phyloP scores from a whole-genome alignment of 2,329 filamentous ascomycete genomes.

The Penicillium palitans region DNA sequence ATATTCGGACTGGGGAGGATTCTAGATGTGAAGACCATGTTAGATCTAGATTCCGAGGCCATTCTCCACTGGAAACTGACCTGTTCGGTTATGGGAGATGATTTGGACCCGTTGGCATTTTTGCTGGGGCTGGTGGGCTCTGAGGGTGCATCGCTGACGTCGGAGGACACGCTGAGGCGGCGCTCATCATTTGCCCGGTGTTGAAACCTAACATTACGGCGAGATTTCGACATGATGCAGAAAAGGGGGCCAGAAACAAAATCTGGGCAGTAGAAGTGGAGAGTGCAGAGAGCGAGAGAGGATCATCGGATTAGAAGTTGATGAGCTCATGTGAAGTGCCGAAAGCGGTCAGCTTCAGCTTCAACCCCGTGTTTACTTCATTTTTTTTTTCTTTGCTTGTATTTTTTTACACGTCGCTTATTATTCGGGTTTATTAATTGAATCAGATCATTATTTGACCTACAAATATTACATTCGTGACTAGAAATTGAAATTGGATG shows the following conservation, averaged over 20 bases:
- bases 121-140: conserved; percentile 53
- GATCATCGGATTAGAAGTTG: conserved; percentile 23
- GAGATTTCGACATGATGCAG: conserved; percentile 53
- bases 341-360: conserved; percentile 28
- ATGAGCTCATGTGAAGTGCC: conserved; percentile 37
- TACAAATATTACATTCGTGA: not conserved
- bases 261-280: conserved; percentile 18
- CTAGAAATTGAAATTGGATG: conserved; percentile 3
- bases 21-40: conserved; percentile 23
- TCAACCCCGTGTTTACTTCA: conserved; percentile 3
- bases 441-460: not conserved
- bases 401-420: not conserved
- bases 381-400: not conserved
- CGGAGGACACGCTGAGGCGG: conserved; percentile 55
- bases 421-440: not conserved
- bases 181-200: conserved; percentile 51
- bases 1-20: conserved; percentile 65
- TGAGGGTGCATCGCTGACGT: conserved; percentile 54
- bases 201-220: conserved; percentile 62
- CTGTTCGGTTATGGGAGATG: conserved; percentile 39
- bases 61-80: conserved; percentile 21
- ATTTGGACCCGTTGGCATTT: conserved; percentile 40
- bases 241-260: conserved; percentile 17
- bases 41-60: not conserved
- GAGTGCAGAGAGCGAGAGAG: conserved; percentile 21